Percentiles rank a stretch among this genome's conserved stretches.
Evolutionary conservation across 2,329 filamentous ascomycete species (phyloP).

Genomic region (Paecilomyces sp.): DNA sequence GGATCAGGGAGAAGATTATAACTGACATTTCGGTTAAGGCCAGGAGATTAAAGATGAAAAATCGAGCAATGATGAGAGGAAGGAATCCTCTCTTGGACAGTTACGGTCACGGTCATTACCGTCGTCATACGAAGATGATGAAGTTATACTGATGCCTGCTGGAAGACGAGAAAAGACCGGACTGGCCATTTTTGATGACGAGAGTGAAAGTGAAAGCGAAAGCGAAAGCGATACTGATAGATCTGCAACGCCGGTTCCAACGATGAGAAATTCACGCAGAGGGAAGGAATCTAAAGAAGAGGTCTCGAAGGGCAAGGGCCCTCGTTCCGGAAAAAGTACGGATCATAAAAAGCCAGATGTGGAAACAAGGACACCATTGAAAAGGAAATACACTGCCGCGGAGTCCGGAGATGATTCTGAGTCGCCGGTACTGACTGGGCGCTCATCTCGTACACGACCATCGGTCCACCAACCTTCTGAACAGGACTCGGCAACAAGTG

Average conservation of each 20-base stretch:
- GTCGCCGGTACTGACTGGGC: not conserved
- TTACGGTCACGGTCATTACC: not conserved
- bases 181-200: conserved; percentile 1
- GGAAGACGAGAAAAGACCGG: not conserved
- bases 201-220: conserved; percentile 13
- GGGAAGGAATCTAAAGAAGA: not conserved
- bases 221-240: conserved; percentile 10
- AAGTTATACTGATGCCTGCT: not conserved
- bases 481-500: conserved; percentile 21
- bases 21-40: not conserved
- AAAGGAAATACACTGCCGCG: conserved; percentile 1
- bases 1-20: not conserved
- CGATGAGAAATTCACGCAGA: conserved; percentile 2
- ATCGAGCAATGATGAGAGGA: not conserved
- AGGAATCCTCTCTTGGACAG: not conserved
- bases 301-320: not conserved
- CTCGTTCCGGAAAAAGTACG: not conserved
- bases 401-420: not conserved
- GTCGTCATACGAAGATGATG: conserved; percentile 1
- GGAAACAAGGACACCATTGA: not conserved
- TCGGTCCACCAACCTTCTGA: conserved; percentile 4
- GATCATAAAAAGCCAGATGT: not conserved
- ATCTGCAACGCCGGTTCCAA: not conserved
- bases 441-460: conserved; percentile 3
- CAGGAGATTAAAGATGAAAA: not conserved